phyloP scores from a whole-genome alignment of 78 protist species.

The Dictyostelium purpureum region DNA sequence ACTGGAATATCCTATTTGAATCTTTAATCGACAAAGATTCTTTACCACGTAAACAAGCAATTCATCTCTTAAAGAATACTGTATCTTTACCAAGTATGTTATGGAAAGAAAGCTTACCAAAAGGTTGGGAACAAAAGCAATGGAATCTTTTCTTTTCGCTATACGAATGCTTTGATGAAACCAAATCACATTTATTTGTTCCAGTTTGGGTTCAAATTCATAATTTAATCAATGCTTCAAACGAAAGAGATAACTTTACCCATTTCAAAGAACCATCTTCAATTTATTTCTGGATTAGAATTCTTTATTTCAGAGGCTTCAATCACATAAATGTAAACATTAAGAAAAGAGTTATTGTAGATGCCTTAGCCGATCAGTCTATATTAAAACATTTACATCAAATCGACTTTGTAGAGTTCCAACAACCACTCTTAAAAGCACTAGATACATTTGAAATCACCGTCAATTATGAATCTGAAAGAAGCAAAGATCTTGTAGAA shows the following conservation, averaged over 20 bases:
- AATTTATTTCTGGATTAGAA: conserved; percentile 24
- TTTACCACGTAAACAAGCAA: conserved; percentile 55
- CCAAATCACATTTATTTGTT: conserved; percentile 62
- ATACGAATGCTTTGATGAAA: conserved; percentile 55
- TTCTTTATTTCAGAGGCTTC: conserved; percentile 42
- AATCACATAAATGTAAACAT: conserved; percentile 51
- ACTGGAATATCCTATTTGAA: conserved; percentile 5
- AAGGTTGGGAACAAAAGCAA: conserved; percentile 24
- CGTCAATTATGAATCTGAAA: background rate
- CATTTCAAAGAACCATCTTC: background rate
- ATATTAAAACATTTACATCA: background rate
- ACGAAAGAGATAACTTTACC: background rate
- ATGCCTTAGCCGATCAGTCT: background rate
- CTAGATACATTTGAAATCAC: conserved; percentile 20
- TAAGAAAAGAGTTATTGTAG: conserved; percentile 38
- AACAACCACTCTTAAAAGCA: background rate
- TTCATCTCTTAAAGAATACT: conserved; percentile 28
- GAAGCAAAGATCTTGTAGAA: background rate
- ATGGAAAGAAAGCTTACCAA: conserved; percentile 30
- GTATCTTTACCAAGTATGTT: background rate
- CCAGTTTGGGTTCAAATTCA: conserved; percentile 64
- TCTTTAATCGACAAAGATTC: conserved; percentile 55
- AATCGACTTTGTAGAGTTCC: background rate
- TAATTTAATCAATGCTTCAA: background rate
- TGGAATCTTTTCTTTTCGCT: conserved; percentile 53